Conservation (phyloP, 1,284 basidiomycete genomes). For the Tausonia pullulans region DNA sequence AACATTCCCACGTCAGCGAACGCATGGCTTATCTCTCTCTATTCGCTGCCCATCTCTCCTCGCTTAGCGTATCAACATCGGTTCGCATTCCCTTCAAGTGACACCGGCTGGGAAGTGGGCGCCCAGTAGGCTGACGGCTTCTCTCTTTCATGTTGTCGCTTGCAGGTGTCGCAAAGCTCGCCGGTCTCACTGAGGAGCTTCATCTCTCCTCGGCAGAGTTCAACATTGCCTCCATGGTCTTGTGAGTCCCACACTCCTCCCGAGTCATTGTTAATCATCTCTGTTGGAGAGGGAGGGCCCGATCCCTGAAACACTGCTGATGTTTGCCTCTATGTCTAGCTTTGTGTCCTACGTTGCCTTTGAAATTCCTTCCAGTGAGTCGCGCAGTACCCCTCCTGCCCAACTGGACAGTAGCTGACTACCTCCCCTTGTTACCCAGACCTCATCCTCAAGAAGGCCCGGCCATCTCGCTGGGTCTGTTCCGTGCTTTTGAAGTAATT, state of each 20-base stretch:
- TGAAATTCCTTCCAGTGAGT: conserved; percentile 32
- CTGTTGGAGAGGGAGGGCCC: conserved; percentile 3
- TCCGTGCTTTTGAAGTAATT: conserved; percentile 10
- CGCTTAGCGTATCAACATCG: conserved; percentile 40
- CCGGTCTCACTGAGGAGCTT: conserved; percentile 33
- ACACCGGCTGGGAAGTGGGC: conserved; percentile 28
- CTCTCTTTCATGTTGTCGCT: neutral
- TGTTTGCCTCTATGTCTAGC: neutral
- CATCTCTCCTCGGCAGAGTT: conserved; percentile 32
- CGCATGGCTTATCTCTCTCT: conserved; percentile 2
- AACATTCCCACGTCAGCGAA: neutral
- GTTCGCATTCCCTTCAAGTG: conserved; percentile 10
- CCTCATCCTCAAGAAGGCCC: conserved; percentile 35
- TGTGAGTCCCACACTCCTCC: neutral
- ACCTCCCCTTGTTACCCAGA: conserved; percentile 22
- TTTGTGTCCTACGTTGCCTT: conserved; percentile 34
- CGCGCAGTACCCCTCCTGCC: neutral
- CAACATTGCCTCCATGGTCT: conserved; percentile 29
- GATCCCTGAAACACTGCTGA: neutral
- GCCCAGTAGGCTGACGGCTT: conserved; percentile 1
- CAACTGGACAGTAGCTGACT: neutral
- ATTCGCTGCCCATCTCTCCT: conserved; percentile 28
- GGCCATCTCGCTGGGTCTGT: conserved; percentile 34
- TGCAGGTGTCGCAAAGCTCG: conserved; percentile 13
- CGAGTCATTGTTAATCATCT: conserved; percentile 8